Conservation (phyloP, 2,329 filamentous ascomycete genomes). For the Pseudogymnoascus sp. region DNA sequence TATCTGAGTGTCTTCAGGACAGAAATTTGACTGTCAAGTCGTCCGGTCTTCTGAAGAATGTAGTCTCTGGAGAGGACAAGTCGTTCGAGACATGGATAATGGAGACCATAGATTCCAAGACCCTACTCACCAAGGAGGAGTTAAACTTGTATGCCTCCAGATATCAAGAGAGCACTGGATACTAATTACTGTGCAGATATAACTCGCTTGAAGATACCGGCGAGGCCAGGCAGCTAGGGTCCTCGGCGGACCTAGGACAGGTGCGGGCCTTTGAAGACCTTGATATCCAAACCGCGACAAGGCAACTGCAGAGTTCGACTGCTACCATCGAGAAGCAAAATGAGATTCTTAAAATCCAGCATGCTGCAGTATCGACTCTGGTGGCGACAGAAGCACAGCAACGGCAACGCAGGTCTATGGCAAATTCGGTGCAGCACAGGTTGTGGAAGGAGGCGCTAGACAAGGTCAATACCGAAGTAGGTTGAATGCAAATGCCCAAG, state of each 20-base stretch:
- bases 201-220: slow-evolving; percentile 41
- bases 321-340: slow-evolving; percentile 57
- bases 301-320: slow-evolving; percentile 57
- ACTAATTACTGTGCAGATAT: slow-evolving; percentile 36
- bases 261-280: slow-evolving; percentile 48
- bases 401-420: slow-evolving; percentile 29
- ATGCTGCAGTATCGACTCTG: slow-evolving; percentile 49
- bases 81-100: slow-evolving; percentile 38
- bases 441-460: slow-evolving; percentile 36
- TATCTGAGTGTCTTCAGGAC: slow-evolving; percentile 20
- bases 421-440: slow-evolving; percentile 31
- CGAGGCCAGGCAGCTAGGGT: slow-evolving; percentile 38
- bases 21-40: slow-evolving; percentile 26
- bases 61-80: neutral
- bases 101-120: slow-evolving; percentile 42
- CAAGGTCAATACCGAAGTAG: slow-evolving; percentile 38
- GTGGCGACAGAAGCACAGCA: slow-evolving; percentile 37
- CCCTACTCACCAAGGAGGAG: slow-evolving; percentile 47
- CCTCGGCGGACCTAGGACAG: slow-evolving; percentile 38
- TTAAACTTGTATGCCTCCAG: slow-evolving; percentile 38
- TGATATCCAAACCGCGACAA: slow-evolving; percentile 53
- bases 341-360: slow-evolving; percentile 52
- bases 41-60: neutral
- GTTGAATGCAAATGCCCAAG: slow-evolving; percentile 10
- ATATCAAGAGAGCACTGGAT: neutral